Base-by-base conservation (phyloP, 768 basidiomycete species). In the Trametes cubensis region DNA sequence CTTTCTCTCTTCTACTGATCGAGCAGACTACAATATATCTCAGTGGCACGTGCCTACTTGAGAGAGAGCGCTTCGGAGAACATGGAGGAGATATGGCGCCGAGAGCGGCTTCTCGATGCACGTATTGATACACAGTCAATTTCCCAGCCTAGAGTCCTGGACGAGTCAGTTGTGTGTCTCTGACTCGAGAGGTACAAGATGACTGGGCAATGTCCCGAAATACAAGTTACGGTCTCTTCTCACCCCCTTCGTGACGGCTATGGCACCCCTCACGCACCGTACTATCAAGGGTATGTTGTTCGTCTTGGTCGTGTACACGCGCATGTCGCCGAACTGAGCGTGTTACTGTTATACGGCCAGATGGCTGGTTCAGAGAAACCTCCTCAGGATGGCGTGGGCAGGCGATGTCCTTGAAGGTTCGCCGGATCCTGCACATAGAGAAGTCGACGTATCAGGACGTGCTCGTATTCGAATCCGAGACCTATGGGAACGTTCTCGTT, bases 281-380 rank as follows among this genome's bases (percentile, higher is more conserved):
- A 73, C 76, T n/a, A 77, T 79, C 64, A 69, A 63, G 66, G 74
- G 71, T 71, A 20, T 25, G 64, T 40, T 7, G 20, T 2, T 34
- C 10, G 17, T 1, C 38, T 11, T 4, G 30, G 11, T 26, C 18
- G 18, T 6, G 3, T 26, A 1, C 7, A n/a, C 6, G 8, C 23
- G 3, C 17, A 38, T 40, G 51, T 39, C 50, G 17, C 20, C 18
- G 13, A 21, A 20, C 17, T 46, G 3, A 46, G 10, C 45, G 45
- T 46, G 20, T 13, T 46, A 46, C 21, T 5, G n/a, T n/a, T n/a
- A n/a, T n/a, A n/a, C 10, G 10, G 20, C 45, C 50, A 88, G 94
- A 95, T 80, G 94, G 95, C 75, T 96, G 94, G 94, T 98, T 95
- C 81, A 85, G 90, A 63, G 95, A 98, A 78, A 89, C 94, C 69